Conservation (phyloP, 176 grass and related monocot genomes). For the Cymbopogon citratus region DNA sequence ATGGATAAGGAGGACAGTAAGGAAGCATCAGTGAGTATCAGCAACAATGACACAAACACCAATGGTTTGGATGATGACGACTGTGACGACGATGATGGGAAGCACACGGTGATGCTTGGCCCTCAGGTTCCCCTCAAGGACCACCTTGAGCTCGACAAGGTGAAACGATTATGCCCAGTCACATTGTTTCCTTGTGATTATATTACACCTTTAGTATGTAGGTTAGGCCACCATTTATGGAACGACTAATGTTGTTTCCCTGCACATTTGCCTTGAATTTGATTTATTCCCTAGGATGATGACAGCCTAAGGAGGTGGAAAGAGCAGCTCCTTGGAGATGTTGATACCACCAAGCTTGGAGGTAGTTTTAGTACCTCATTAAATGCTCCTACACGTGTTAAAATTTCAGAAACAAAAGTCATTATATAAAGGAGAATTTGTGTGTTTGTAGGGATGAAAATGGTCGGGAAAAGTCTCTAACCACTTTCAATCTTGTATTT, state of each 20-base stretch:
- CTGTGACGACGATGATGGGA: slow-evolving; percentile 3
- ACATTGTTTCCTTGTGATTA: background rate
- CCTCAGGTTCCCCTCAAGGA: slow-evolving; percentile 47
- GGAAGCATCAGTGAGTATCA: slow-evolving; percentile 22
- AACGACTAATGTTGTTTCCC: background rate
- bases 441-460: background rate
- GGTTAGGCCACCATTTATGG: background rate
- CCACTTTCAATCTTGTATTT: background rate
- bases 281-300: slow-evolving; percentile 31
- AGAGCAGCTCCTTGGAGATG: slow-evolving; percentile 51
- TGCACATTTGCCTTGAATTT: background rate
- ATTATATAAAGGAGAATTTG: background rate
- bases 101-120: slow-evolving; percentile 5
- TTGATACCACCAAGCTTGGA: slow-evolving; percentile 58
- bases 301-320: slow-evolving; percentile 76
- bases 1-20: slow-evolving; percentile 18
- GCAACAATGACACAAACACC: background rate
- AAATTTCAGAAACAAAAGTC: background rate
- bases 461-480: background rate
- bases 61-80: background rate
- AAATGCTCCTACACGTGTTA: background rate
- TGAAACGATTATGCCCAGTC: background rate
- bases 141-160: slow-evolving; percentile 25
- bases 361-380: slow-evolving; percentile 27
- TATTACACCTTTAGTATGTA: background rate